Percentiles rank a stretch among this genome's conserved stretches.
phyloP scores from a whole-genome alignment of 257 asterid species.

The Solanum chiquidenum region DNA sequence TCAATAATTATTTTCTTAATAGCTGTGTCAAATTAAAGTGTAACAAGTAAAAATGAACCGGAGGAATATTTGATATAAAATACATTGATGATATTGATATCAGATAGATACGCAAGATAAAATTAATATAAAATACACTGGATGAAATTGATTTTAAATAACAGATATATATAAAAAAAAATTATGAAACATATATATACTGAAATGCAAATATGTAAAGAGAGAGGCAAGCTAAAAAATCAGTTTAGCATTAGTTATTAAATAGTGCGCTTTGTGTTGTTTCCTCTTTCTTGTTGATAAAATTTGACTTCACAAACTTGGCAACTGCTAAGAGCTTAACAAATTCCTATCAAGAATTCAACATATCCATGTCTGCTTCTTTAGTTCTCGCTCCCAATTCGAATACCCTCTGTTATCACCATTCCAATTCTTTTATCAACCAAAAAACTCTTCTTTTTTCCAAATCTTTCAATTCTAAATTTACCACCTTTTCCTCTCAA shows the following conservation, averaged over 20 bases:
- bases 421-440: slow-evolving; percentile 13
- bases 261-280: neutral
- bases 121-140: neutral
- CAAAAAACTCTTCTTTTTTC: slow-evolving; percentile 10
- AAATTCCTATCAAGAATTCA: neutral
- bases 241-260: neutral
- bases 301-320: neutral
- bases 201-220: neutral
- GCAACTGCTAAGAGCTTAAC: neutral
- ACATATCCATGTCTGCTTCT: slow-evolving; percentile 29
- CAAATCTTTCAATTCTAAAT: slow-evolving; percentile 4
- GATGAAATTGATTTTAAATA: too few species aligned
- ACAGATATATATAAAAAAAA: too few species aligned
- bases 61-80: too few species aligned
- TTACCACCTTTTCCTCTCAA: slow-evolving; percentile 1
- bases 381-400: slow-evolving; percentile 16
- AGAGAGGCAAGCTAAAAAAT: neutral
- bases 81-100: neutral
- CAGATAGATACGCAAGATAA: neutral
- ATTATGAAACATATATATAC: too few species aligned
- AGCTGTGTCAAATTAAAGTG: too few species aligned
- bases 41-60: too few species aligned
- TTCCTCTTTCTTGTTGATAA: neutral
- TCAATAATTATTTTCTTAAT: too few species aligned
- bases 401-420: slow-evolving; percentile 14